Evolutionary conservation across 768 basidiomycete species (phyloP), one percentile per base, ranked within the genome.

Genomic region (Hemileccinum rubropunctum): DNA sequence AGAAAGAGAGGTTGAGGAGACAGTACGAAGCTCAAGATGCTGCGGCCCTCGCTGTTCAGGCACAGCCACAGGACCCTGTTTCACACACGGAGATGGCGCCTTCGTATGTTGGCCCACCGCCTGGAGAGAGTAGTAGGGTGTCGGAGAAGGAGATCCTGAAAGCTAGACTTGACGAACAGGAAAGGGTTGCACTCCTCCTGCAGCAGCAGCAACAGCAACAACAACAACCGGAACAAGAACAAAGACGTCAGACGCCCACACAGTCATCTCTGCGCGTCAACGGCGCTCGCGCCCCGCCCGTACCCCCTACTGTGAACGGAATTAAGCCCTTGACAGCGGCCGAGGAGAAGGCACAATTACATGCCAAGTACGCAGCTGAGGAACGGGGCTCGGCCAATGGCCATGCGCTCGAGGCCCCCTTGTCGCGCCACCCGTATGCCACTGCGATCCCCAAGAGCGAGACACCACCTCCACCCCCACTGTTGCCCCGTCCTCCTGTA

Each of bases 331-430:
- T 90, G 45, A 83, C 84, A 2, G 89, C 90, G 3, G 82, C 81
- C 0, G 88, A 91, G 58, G 90, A 92, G 68, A 91, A 92, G 71
- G 86, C 85, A 18, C 64, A 80, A 49, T 64, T 91, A 11, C 74
- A 71, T 33, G 84, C 85, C 5, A 78, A 76, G 63, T 88, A 80
- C 55, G 86, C 80, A 23, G 77, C 75, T 1, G 79, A 83, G 56
- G 79, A 86, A 28, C 67, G 54, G 15, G 33, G 18, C 9, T 51
- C 50, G 17, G 42, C 50, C 0, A 72, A 72, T 42, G 73, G 65
- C 8, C 18, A 64, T 14, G 36, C 28, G 10, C 18, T 6, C 7
- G 50, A 48, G 9, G 14, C 44, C 6, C 42, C 45, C 5, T n/a
- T 27, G 3, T 28, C 52, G 42, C 53, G 54, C 21, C 62, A 62